A percentile compares a stretch with the other conserved stretches of the same genome.
Evolutionary conservation across 2,329 filamentous ascomycete species (phyloP).

Genomic region (Colletotrichum zoysiae): DNA sequence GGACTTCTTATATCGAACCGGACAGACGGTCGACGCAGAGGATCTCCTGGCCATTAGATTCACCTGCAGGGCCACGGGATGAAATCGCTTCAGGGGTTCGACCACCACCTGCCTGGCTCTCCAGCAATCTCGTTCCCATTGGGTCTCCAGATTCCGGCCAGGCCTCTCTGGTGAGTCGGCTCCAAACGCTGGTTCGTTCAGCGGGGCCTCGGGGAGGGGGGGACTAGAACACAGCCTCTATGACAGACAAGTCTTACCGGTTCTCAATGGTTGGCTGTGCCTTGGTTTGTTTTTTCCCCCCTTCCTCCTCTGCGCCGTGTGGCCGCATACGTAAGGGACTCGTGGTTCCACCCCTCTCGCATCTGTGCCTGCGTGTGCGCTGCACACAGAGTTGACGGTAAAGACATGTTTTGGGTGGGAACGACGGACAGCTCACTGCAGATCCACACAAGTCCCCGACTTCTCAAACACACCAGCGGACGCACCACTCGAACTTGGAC

Average conservation of each 20-base stretch:
- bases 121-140: constrained; percentile 25
- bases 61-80: constrained; percentile 18
- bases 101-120: constrained; percentile 13
- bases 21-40: constrained; percentile 17
- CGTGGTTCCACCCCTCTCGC: not conserved
- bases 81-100: constrained; percentile 31
- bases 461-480: constrained; percentile 7
- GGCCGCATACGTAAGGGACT: not conserved
- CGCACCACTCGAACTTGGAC: not conserved
- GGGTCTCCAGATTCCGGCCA: constrained; percentile 10
- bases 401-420: constrained; percentile 2
- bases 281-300: no score
- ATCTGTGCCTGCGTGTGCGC: not conserved
- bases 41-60: constrained; percentile 30
- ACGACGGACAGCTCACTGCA: constrained; percentile 13
- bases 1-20: constrained; percentile 36
- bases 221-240: constrained; percentile 35
- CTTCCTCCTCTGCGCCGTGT: not conserved
- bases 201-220: constrained; percentile 5
- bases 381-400: not conserved
- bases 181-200: not conserved
- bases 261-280: constrained; percentile 8
- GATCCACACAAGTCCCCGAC: constrained; percentile 1
- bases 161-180: constrained; percentile 10
- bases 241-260: constrained; percentile 2